Conservation (phyloP, 2,329 filamentous ascomycete genomes). For the Biscogniauxia sp. region DNA sequence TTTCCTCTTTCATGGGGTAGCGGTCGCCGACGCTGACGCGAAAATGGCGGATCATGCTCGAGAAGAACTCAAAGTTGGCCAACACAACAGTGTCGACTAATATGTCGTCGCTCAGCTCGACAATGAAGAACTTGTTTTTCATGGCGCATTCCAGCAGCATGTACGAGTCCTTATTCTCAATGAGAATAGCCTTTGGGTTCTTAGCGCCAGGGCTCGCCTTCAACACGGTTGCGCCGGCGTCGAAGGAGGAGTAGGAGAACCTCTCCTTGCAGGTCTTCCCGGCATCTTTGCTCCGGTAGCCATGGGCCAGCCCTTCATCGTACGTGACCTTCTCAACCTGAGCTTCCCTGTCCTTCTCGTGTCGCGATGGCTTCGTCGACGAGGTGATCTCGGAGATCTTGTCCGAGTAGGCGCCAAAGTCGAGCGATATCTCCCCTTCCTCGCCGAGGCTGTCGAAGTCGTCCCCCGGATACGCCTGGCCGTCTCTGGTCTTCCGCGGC, state of each 20-base stretch:
- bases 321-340: conserved; percentile 44
- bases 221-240: conserved; percentile 88
- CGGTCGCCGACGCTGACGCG: conserved; percentile 89
- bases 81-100: conserved; percentile 95
- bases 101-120: conserved; percentile 85
- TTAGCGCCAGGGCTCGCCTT: conserved; percentile 87
- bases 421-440: conserved; percentile 74
- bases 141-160: conserved; percentile 91
- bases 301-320: conserved; percentile 49
- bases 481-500: conserved; percentile 56
- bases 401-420: conserved; percentile 51
- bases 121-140: conserved; percentile 87
- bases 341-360: conserved; percentile 28
- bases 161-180: conserved; percentile 98
- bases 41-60: conserved; percentile 90
- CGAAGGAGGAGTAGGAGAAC: conserved; percentile 96
- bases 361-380: conserved; percentile 24
- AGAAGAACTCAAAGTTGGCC: conserved; percentile 99
- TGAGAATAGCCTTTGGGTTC: conserved; percentile 81
- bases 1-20: conserved; percentile 87
- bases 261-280: conserved; percentile 97
- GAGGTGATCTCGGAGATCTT: conserved; percentile 44
- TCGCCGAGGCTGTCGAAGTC: conserved; percentile 80
- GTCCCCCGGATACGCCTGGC: conserved; percentile 52
- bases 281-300: conserved; percentile 80